A percentile compares a stretch with the other conserved stretches of the same genome.
These are phyloP conservation scores for Penicillium subrubescens DNA, from an alignment of 495 filamentous ascomycete species.

Conservation along the genomic window DNA sequence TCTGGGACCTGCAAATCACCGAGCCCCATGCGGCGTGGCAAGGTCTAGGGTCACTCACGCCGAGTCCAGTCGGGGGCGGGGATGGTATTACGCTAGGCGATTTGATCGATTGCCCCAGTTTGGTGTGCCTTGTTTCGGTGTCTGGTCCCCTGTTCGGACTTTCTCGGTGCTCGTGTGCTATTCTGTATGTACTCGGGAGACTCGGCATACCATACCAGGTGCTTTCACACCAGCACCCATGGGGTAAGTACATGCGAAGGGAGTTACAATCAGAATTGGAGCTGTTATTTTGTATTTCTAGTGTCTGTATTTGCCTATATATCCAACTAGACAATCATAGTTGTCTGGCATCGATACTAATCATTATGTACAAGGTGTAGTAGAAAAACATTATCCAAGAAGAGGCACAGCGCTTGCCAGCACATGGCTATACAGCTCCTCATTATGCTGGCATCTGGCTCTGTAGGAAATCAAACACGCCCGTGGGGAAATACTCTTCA, in stretches of 20 bases:
- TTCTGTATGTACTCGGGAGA: constrained; percentile 1
- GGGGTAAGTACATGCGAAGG: constrained; percentile 4
- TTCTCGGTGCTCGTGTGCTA: constrained; percentile 20
- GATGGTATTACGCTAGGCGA: neutral
- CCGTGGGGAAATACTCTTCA: constrained; percentile 52
- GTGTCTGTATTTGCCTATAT: constrained; percentile 4
- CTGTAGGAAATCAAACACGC: constrained; percentile 53
- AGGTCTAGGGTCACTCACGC: neutral
- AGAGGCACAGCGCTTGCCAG: neutral
- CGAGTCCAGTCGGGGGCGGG: neutral
- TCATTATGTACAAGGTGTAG: constrained; percentile 15
- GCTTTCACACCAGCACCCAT: constrained; percentile 1
- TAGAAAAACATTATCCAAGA: constrained; percentile 2
- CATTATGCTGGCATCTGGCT: constrained; percentile 49
- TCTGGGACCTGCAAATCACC: constrained; percentile 15
- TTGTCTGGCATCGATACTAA: constrained; percentile 4
- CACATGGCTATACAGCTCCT: neutral
- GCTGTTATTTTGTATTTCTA: neutral
- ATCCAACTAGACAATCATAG: constrained; percentile 1
- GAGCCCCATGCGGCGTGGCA: neutral
- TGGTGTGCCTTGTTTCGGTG: neutral
- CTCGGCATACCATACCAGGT: neutral
- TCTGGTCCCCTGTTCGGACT: constrained; percentile 18
- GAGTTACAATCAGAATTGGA: neutral
- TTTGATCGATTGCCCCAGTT: constrained; percentile 22